Evolutionary conservation across 2,329 filamentous ascomycete genomes (phyloP).

Genomic region (Plenodomus lindquistii): DNA sequence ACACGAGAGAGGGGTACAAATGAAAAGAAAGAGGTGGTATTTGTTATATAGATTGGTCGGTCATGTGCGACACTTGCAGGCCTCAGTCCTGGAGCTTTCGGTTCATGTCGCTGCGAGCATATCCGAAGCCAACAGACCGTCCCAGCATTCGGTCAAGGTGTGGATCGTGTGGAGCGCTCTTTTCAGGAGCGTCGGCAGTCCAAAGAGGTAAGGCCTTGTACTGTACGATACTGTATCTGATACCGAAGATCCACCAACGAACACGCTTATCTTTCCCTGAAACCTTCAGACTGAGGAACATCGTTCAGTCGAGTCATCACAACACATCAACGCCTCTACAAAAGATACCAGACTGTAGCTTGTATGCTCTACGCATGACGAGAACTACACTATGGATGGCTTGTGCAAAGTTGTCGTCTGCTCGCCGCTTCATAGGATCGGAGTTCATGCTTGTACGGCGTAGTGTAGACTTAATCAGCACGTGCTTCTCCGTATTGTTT

Average conservation of each 20-base stretch:
- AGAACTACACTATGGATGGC: no score
- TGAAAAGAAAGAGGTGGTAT: neutral
- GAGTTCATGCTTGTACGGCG: no score
- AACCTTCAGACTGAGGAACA: no score
- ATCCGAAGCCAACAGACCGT: slow-evolving; percentile 17
- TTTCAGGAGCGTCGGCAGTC: slow-evolving; percentile 10
- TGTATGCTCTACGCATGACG: no score
- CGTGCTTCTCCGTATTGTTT: no score
- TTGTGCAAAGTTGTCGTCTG: no score
- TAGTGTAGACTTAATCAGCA: no score
- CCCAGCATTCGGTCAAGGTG: slow-evolving; percentile 13
- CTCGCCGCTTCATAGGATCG: no score
- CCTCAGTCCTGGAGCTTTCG: slow-evolving; percentile 23
- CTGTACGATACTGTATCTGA: slow-evolving; percentile 2
- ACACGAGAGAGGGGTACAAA: slow-evolving; percentile 20
- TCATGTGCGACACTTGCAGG: slow-evolving; percentile 8
- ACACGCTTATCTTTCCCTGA: no score
- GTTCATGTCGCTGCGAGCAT: slow-evolving; percentile 37
- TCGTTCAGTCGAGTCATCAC: no score
- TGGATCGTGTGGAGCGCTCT: slow-evolving; percentile 22
- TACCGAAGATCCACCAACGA: slow-evolving; percentile 3
- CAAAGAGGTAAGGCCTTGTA: neutral
- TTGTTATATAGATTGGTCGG: slow-evolving; percentile 22
- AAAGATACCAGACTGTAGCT: no score
- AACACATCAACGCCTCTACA: no score